Conservation (phyloP, 2,329 filamentous ascomycete species). For the Claviceps pusilla region DNA sequence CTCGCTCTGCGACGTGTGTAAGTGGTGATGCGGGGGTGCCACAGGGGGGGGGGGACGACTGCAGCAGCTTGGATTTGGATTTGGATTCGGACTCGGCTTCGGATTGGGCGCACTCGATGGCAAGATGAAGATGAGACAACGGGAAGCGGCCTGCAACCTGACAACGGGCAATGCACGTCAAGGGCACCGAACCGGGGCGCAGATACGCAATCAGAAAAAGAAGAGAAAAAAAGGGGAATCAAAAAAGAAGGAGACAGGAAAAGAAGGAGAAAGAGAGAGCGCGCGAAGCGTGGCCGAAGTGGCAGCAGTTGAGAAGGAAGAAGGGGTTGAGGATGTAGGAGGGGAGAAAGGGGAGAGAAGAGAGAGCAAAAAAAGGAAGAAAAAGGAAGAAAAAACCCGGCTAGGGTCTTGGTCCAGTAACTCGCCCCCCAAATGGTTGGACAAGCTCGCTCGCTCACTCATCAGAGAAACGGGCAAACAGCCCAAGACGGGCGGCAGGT, state of each 20-base stretch:
- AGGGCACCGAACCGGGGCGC: background rate
- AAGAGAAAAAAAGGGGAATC: background rate
- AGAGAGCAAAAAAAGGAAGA: background rate
- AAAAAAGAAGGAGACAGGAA: background rate
- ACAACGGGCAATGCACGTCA: background rate
- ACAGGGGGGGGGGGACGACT: background rate
- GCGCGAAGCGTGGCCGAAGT: background rate
- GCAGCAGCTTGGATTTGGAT: background rate
- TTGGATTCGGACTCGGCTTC: background rate
- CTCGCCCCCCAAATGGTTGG: background rate
- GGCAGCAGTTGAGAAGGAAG: background rate
- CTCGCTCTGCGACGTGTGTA: constrained; percentile 6
- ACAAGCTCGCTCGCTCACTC: background rate
- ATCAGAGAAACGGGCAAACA: background rate
- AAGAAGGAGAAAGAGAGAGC: background rate
- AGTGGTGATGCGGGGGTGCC: constrained; percentile 5
- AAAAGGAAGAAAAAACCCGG: background rate
- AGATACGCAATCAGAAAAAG: background rate
- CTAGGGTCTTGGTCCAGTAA: background rate
- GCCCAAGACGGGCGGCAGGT: background rate
- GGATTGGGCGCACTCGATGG: background rate
- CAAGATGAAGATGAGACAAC: background rate
- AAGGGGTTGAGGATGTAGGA: background rate
- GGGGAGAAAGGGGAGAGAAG: too few species aligned
- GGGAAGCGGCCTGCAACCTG: background rate